A percentile compares a stretch with the other conserved stretches of the same genome.
These are phyloP conservation scores for Zygosaccharomyces bisporus DNA, from an alignment of 805 yeast genomes.

Conservation along the genomic window DNA sequence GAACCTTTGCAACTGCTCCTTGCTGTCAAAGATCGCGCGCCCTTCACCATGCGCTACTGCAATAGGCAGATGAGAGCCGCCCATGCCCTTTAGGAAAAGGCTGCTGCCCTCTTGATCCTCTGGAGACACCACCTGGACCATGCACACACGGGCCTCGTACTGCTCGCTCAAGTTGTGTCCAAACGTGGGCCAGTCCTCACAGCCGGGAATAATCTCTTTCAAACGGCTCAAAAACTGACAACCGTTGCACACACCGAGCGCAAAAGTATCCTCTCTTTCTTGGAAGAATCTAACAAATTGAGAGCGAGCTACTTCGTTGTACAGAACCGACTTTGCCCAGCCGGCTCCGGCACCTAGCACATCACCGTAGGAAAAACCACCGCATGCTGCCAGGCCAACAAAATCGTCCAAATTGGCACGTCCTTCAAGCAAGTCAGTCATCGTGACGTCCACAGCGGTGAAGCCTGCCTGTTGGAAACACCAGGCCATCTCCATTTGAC, in stretches of 20 bases:
- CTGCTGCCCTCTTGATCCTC: conserved; percentile 44
- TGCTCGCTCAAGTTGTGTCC: conserved; percentile 90
- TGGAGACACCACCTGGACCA: conserved; percentile 72
- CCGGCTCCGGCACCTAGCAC: conserved; percentile 98
- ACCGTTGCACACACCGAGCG: conserved; percentile 98
- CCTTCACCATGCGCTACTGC: conserved; percentile 99
- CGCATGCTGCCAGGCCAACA: conserved; percentile 96
- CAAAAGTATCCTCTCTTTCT: conserved; percentile 86
- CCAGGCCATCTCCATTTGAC: conserved; percentile 98
- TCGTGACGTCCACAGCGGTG: conserved; percentile 89
- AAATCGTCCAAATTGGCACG: conserved; percentile 69
- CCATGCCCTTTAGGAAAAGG: conserved; percentile 84
- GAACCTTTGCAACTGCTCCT: conserved; percentile 47
- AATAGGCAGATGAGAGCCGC: conserved; percentile 90
- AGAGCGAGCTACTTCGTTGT: conserved; percentile 68
- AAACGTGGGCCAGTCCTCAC: conserved; percentile 90
- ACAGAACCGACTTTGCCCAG: conserved; percentile 95
- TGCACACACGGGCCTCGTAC: conserved; percentile 90
- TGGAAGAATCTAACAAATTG: conserved; percentile 81
- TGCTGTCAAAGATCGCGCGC: conserved; percentile 64
- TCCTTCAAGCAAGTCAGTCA: conserved; percentile 85
- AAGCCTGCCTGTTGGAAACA: conserved; percentile 93
- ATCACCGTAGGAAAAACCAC: conserved; percentile 98
- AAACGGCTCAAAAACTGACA: conserved; percentile 93
- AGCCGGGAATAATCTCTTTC: conserved; percentile 78